Conservation (phyloP, 139 green algal genomes). For the Micromonas commoda region DNA sequence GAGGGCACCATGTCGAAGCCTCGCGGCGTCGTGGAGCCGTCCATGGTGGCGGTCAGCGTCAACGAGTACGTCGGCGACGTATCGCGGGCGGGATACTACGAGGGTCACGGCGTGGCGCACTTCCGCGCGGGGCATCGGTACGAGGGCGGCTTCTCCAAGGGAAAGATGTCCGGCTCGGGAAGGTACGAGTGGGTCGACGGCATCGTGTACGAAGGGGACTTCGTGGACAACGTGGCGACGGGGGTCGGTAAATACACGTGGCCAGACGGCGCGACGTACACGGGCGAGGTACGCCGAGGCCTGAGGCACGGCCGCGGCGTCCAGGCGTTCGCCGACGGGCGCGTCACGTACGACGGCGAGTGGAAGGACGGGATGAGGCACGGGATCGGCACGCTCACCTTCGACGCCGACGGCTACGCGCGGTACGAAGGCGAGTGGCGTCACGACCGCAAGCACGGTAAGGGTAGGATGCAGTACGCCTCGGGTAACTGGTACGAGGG, state of each 20-base stretch:
- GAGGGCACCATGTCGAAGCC: neutral
- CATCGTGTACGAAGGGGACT: slow-evolving; percentile 25
- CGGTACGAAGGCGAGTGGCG: slow-evolving; percentile 23
- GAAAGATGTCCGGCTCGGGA: slow-evolving; percentile 19
- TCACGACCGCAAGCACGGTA: slow-evolving; percentile 28
- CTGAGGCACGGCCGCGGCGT: slow-evolving; percentile 9
- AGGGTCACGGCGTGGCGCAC: neutral
- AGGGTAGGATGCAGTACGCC: slow-evolving; percentile 19
- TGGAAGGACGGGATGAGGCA: slow-evolving; percentile 18
- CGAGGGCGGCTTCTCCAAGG: neutral
- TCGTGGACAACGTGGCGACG: neutral
- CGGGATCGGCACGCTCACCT: slow-evolving; percentile 4
- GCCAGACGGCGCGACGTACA: slow-evolving; percentile 12
- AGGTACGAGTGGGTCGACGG: slow-evolving; percentile 27
- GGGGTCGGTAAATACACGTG: slow-evolving; percentile 32
- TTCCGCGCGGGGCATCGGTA: slow-evolving; percentile 19
- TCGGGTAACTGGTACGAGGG: slow-evolving; percentile 25
- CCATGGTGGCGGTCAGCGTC: neutral
- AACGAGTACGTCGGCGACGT: neutral
- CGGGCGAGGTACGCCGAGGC: neutral
- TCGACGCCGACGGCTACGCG: neutral
- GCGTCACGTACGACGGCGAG: slow-evolving; percentile 29
- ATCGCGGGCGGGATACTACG: neutral
- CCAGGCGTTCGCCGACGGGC: neutral
- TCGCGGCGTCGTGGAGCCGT: neutral